These are phyloP conservation scores for Monosporascus sp. DNA, from an alignment of 2,329 filamentous ascomycete genomes.

Conservation along the genomic window DNA sequence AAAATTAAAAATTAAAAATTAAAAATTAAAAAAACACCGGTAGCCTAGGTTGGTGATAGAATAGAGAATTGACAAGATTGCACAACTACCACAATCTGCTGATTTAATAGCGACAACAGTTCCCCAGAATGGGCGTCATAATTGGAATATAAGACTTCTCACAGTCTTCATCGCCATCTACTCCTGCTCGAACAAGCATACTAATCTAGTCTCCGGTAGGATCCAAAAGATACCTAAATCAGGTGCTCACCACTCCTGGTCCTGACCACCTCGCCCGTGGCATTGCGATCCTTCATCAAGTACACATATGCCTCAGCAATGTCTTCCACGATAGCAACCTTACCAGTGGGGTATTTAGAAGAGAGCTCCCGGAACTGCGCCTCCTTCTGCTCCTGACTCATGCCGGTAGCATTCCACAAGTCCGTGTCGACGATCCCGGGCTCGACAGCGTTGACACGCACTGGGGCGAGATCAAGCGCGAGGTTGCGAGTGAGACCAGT, in stretches of 20 bases:
- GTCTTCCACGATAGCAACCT: conserved; percentile 14
- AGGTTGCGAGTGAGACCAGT: conserved; percentile 21
- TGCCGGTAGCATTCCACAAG: conserved; percentile 15
- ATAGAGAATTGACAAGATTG: too few species aligned
- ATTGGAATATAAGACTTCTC: too few species aligned
- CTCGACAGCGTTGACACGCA: conserved; percentile 25
- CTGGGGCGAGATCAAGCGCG: conserved; percentile 21
- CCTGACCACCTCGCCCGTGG: conserved; percentile 23
- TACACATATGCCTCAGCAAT: conserved; percentile 26
- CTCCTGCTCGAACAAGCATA: too few species aligned
- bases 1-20: too few species aligned
- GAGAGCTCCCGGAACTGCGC: conserved; percentile 8
- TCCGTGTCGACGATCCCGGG: conserved; percentile 21
- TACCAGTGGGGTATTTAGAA: conserved; percentile 14
- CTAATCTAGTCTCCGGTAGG: too few species aligned
- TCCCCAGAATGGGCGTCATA: too few species aligned
- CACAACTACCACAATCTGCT: too few species aligned
- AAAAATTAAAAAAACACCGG: too few species aligned
- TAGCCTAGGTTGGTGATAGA: too few species aligned
- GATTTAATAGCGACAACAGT: too few species aligned
- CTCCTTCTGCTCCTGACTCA: conserved; percentile 6
- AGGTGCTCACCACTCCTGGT: conserved; percentile 20
- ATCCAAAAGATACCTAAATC: conserved; percentile 2
- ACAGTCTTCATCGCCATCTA: too few species aligned
- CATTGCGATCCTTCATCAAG: conserved; percentile 22